Percentiles rank a stretch among this genome's conserved stretches.
Conservation (phyloP, 2,329 filamentous ascomycete species). For the Corinectria fuckeliana region DNA sequence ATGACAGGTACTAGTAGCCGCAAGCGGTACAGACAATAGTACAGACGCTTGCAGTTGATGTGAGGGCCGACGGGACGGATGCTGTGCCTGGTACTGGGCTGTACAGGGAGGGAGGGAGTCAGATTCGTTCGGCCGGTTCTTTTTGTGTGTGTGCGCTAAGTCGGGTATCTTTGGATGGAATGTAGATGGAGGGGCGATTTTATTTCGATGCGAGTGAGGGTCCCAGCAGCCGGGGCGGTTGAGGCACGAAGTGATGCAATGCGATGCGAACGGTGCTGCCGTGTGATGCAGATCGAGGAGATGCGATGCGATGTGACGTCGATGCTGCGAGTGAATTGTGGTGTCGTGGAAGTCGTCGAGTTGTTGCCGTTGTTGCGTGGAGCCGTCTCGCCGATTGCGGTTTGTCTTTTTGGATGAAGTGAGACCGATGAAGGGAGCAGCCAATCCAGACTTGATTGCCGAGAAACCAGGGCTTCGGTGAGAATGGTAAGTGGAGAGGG, state of each 20-base stretch:
- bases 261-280: no score
- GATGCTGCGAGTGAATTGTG: neutral
- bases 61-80: slow-evolving; percentile 4
- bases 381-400: neutral
- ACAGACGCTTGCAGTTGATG: slow-evolving; percentile 10
- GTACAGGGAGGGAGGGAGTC: neutral
- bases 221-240: neutral
- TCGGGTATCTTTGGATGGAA: slow-evolving; percentile 6
- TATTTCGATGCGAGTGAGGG: slow-evolving; percentile 4
- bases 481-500: neutral
- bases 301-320: neutral
- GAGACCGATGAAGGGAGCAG: neutral
- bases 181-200: slow-evolving; percentile 13
- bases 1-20: slow-evolving; percentile 1
- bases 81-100: neutral
- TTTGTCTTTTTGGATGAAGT: neutral
- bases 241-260: slow-evolving; percentile 14
- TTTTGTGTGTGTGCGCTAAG: no score
- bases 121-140: neutral
- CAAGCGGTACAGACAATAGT: neutral
- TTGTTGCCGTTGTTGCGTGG: neutral
- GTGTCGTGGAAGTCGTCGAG: neutral
- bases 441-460: neutral
- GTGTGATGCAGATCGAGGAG: no score
- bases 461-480: neutral